A percentile compares a stretch with the other conserved stretches of the same genome.
phyloP scores from a whole-genome alignment of 306 rosid species.

The Trichosanthes truncata region DNA sequence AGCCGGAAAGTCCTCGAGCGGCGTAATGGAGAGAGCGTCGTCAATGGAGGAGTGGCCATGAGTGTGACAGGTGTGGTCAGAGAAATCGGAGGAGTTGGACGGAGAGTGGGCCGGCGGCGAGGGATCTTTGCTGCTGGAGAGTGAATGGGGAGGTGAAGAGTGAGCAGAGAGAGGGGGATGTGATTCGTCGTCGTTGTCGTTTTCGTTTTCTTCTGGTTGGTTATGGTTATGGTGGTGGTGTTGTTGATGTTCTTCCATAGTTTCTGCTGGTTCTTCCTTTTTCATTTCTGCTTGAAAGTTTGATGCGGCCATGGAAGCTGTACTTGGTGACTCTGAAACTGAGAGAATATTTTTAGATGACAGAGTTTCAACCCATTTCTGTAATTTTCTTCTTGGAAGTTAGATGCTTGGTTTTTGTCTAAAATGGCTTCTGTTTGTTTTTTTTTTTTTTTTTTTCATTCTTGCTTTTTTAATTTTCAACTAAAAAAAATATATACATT shows the following conservation, averaged over 20 bases:
- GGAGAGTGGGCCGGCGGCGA: slow-evolving; percentile 36
- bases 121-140: slow-evolving; percentile 24
- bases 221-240: neutral
- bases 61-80: slow-evolving; percentile 22
- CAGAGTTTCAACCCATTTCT: neutral
- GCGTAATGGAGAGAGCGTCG: slow-evolving; percentile 11
- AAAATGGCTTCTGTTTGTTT: neutral
- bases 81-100: slow-evolving; percentile 23
- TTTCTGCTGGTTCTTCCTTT: neutral
- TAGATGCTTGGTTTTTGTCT: neutral
- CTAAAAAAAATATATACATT: no score
- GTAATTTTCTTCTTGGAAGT: neutral
- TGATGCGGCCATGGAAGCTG: neutral
- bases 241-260: neutral
- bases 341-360: neutral
- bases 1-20: slow-evolving; percentile 6
- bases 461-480: neutral
- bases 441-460: no score
- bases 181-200: neutral
- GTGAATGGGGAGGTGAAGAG: slow-evolving; percentile 26
- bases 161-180: neutral
- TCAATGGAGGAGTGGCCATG: slow-evolving; percentile 19
- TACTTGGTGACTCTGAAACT: neutral
- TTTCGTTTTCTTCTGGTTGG: neutral
- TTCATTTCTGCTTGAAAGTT: slow-evolving; percentile 4